Base-by-base conservation (phyloP, 192 early-diverging fungal species). In the Backusella tarrabulga region DNA sequence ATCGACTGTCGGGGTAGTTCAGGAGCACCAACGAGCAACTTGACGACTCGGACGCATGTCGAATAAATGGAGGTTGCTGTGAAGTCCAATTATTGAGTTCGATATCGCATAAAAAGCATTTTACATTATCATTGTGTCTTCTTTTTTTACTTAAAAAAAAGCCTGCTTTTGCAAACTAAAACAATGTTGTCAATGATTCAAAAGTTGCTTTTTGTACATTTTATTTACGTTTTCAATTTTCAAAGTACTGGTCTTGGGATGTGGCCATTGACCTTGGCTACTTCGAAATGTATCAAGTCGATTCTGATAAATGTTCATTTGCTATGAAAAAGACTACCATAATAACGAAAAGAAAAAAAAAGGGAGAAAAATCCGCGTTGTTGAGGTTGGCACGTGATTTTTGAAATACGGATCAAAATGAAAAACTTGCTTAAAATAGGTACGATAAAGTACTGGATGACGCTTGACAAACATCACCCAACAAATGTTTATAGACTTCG, bases 91-190 rank as follows among this genome's bases (percentile, higher is more conserved):
- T 52, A 66, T n/a, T 52, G 19, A 77, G 29, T 4, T 41, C 54
- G 15, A 77, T 11, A 32, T 77, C 70, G 71, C 76, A 77, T 15
- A 72, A 32, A 67, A 66, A 77, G 26, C 76, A 77, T 17, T 66
- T n/a, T 11, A 77, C 68, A 23, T 12, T 14, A 50, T 77, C 76
- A 1, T 4, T 40, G 0, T 14, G 19, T 44, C 26, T 71, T 17
- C 6, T 29, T 40, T 71, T 71, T n/a, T 38, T 26, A 38, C 23
- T 12, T 26, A 14, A 38, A 44, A 66, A 77, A 9, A 77, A 77
- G 6, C 76, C 76, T 71, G 76, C 76, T 38, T 36, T 36, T 11
- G 71, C 76, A 71, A 69, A 77, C 76, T 46, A 38, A 17, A 35
- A 8, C 34, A 19, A 34, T 35, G 12, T 17, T 70, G 34, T 34